Base-by-base conservation (phyloP, 1,284 basidiomycete genomes). In the Hemileia vastatrix region DNA sequence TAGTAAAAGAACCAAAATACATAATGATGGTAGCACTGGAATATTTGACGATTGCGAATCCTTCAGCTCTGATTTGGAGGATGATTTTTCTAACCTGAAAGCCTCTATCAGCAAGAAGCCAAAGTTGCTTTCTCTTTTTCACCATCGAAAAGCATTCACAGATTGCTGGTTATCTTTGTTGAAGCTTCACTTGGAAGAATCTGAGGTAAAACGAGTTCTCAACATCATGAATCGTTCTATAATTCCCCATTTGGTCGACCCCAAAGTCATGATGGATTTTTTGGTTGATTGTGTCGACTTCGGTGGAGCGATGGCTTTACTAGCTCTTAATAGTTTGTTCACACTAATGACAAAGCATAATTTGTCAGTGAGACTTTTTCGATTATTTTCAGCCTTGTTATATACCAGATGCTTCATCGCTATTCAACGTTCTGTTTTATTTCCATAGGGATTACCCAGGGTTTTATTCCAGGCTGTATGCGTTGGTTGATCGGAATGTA, bases 401-500 rank as follows among this genome's bases (percentile, higher is more conserved):
- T 21, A 3, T 50, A 21, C 13, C 24, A 4, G 6, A 21, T 24
- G 21, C 19, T 6, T 31, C 63, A 13, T 23, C 51, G 3, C 27
- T 9, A 3, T 18, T 53, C 65, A 11, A 0, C 23, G 44, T 27
- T 44, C 47, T 23, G 19, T 51, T 33, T 64, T 13, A 8, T 18
- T 15, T 23, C 11, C 48, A 27, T 15, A 92, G 90, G 32, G 93
- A 97, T 74, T 97, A 95, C 72, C 94, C 95, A 2, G 86, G 85
- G 6, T 97, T 99, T 78, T 99, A 96, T 79, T 87, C 85, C 3
- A 84, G 87, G n/a, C 81, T 99, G 2, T 98, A 98, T 71, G 82
- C 84, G 0, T 88, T 97, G 72, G 81, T 98, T 9, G 87, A 91
- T 72, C 80, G 85, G 15, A 83, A 91, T 27, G 83, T 96, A 2